A percentile compares a stretch with the other conserved stretches of the same genome.
These are phyloP conservation scores for Pecoramyces ruminantium DNA, from an alignment of 192 early-diverging fungal species.

Conservation along the genomic window DNA sequence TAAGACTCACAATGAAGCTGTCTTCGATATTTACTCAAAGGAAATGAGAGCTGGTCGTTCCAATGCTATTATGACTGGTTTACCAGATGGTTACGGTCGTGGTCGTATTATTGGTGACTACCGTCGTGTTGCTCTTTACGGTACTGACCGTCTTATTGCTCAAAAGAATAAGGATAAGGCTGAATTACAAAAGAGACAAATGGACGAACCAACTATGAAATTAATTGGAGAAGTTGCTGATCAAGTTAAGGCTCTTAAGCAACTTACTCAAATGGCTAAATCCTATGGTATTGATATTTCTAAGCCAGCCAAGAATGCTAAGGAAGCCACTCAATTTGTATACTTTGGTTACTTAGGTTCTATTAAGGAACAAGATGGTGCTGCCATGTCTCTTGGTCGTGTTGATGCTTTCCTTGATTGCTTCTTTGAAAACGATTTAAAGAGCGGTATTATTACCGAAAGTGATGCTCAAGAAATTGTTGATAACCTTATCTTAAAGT, in stretches of 20 bases:
- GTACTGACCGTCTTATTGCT: constrained; percentile 5
- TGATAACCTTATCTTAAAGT: constrained; percentile 7
- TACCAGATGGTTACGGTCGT: constrained; percentile 9
- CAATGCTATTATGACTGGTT: constrained; percentile 9
- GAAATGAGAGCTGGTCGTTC: constrained; percentile 7
- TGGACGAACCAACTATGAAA: constrained; percentile 1
- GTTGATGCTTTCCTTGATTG: constrained; percentile 9
- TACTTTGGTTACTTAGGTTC: constrained; percentile 10
- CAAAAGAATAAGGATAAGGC: constrained; percentile 3
- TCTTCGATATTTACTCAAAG: constrained; percentile 7
- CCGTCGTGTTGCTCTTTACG: constrained; percentile 9
- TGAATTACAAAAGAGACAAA: neutral
- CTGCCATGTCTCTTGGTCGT: constrained; percentile 8
- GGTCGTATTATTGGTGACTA: constrained; percentile 7
- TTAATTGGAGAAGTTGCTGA: constrained; percentile 7
- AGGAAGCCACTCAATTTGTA: constrained; percentile 2
- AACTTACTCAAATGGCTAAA: constrained; percentile 2
- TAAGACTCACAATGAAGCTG: constrained; percentile 8
- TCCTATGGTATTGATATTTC: constrained; percentile 7
- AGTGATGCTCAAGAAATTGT: constrained; percentile 5
- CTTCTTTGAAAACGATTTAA: constrained; percentile 6
- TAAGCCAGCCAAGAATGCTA: constrained; percentile 4
- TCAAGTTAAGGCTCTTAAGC: constrained; percentile 2
- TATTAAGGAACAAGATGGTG: constrained; percentile 9
- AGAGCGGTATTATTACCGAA: constrained; percentile 1